These are phyloP conservation scores for Microdochium nivale DNA, from an alignment of 2,329 filamentous ascomycete genomes.

Conservation along the genomic window DNA sequence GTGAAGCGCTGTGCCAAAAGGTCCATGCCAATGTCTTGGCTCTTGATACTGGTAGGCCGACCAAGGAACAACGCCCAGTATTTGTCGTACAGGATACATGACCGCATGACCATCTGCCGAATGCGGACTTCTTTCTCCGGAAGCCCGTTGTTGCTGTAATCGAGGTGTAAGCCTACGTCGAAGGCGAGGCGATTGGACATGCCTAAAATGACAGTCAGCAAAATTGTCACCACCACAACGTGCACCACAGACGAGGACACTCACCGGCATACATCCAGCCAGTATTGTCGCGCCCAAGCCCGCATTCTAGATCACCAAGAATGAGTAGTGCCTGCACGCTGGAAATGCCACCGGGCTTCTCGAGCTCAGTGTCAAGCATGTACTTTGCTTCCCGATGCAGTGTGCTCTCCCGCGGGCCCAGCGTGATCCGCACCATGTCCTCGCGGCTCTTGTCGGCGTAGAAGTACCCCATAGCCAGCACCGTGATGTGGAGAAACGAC, in stretches of 20 bases:
- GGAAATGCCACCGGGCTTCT: conserved; percentile 41
- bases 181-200: conserved; percentile 37
- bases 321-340: conserved; percentile 42
- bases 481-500: conserved; percentile 40
- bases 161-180: conserved; percentile 39
- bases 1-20: conserved; percentile 35
- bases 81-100: conserved; percentile 44
- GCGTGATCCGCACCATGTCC: conserved; percentile 36
- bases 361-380: conserved; percentile 44
- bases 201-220: conserved; percentile 10
- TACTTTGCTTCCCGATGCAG: conserved; percentile 45
- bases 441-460: conserved; percentile 38
- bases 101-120: conserved; percentile 40
- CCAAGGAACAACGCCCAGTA: conserved; percentile 48
- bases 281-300: conserved; percentile 41
- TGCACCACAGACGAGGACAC: conserved; percentile 7
- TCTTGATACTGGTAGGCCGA: conserved; percentile 44
- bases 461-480: conserved; percentile 43
- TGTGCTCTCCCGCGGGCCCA: conserved; percentile 39
- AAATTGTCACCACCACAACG: not conserved
- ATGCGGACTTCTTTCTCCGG: conserved; percentile 36
- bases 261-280: conserved; percentile 46
- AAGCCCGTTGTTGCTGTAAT: conserved; percentile 30
- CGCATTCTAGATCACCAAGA: conserved; percentile 43
- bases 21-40: conserved; percentile 39